These are phyloP conservation scores for Aspergillus nomiae DNA, from an alignment of 2,329 filamentous ascomycete species.

Conservation along the genomic window DNA sequence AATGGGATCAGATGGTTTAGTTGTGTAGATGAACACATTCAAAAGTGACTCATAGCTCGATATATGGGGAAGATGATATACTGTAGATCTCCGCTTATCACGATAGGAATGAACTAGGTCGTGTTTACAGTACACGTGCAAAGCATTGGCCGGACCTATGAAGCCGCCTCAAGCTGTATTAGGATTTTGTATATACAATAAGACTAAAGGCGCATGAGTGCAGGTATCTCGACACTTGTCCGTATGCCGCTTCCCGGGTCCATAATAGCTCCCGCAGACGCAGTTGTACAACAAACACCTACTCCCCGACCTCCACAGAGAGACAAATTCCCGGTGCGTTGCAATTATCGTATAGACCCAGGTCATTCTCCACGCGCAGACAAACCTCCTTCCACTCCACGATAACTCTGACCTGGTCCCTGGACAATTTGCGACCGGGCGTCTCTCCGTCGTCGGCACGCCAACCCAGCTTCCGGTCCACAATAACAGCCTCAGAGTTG, in stretches of 20 bases:
- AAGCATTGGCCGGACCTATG: neutral
- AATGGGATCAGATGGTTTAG: neutral
- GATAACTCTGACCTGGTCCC: neutral
- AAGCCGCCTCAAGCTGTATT: neutral
- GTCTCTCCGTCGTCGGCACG: neutral
- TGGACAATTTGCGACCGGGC: neutral
- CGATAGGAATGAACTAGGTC: neutral
- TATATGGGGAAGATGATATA: neutral
- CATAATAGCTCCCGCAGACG: neutral
- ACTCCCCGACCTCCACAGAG: neutral
- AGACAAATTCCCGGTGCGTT: neutral
- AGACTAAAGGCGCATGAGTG: neutral
- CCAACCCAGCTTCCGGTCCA: conserved; percentile 1
- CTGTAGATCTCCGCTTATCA: neutral
- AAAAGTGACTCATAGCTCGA: neutral
- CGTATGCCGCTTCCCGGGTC: neutral
- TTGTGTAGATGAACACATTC: neutral
- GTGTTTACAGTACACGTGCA: neutral
- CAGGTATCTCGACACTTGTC: neutral
- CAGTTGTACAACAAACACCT: neutral
- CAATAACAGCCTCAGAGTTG: neutral
- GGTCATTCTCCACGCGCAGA: neutral
- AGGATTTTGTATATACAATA: neutral
- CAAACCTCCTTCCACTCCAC: conserved; percentile 3
- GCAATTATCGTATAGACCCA: neutral